These are phyloP conservation scores for Fusarium piperis DNA, from an alignment of 2,329 filamentous ascomycete genomes.

Conservation along the genomic window DNA sequence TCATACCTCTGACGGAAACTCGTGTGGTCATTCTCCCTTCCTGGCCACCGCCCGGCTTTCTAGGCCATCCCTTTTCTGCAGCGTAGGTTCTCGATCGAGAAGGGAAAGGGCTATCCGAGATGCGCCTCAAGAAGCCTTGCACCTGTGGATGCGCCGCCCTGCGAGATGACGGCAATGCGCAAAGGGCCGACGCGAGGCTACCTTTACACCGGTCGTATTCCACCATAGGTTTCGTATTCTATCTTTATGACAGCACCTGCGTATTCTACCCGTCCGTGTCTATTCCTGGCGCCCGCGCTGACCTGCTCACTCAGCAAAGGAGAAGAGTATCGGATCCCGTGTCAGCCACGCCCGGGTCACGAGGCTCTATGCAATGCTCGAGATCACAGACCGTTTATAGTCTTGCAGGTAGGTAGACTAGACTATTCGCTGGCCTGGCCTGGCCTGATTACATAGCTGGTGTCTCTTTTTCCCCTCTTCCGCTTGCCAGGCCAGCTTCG, in stretches of 20 bases:
- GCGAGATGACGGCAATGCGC: not conserved
- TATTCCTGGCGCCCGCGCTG: constrained; percentile 25
- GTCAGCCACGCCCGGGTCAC: constrained; percentile 30
- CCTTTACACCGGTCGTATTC: not conserved
- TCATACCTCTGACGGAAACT: constrained; percentile 19
- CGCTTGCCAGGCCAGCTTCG: constrained; percentile 6
- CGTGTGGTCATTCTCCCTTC: constrained; percentile 25
- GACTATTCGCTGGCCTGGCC: constrained; percentile 7
- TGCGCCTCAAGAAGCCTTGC: constrained; percentile 24
- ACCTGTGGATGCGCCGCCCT: not conserved
- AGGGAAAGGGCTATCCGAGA: constrained; percentile 1
- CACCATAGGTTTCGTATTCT: constrained; percentile 18
- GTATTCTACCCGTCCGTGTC: constrained; percentile 15
- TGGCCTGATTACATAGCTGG: not conserved
- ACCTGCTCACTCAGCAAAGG: constrained; percentile 16
- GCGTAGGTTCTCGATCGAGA: constrained; percentile 2
- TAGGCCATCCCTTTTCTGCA: constrained; percentile 24
- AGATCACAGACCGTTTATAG: not conserved
- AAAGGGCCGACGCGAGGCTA: constrained; percentile 8
- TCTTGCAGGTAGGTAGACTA: constrained; percentile 1
- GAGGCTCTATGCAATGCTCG: not conserved
- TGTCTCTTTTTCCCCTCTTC: constrained; percentile 1
- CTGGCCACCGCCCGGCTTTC: constrained; percentile 3
- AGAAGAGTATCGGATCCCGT: constrained; percentile 22
- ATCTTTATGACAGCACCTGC: constrained; percentile 1